Evolutionary conservation across 164 flowering plant species (phyloP).

Genomic region (Vitis riparia): DNA sequence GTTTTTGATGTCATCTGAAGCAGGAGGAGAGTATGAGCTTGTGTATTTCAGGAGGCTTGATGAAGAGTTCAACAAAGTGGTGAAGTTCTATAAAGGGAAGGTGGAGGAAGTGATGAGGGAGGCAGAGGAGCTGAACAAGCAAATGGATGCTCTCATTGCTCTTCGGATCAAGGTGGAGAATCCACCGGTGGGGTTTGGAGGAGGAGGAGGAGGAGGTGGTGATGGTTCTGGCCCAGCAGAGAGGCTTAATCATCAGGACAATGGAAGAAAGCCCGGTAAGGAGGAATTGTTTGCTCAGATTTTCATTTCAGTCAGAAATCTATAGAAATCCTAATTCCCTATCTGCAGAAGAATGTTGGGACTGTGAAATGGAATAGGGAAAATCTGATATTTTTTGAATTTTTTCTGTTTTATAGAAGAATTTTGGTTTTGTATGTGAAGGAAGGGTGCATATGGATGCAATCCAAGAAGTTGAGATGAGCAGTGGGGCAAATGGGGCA

Average conservation of each 20-base stretch:
- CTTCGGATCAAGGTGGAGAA: constrained; percentile 64
- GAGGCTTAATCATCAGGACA: not conserved
- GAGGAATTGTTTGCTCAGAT: not conserved
- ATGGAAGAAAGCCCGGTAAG: constrained; percentile 19
- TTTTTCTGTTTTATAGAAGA: not conserved
- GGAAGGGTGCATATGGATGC: constrained; percentile 37
- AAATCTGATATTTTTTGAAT: not conserved
- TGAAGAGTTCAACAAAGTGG: constrained; percentile 70
- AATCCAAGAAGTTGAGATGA: constrained; percentile 63
- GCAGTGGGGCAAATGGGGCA: constrained; percentile 14
- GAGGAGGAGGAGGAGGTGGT: not conserved
- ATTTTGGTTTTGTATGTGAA: constrained; percentile 13
- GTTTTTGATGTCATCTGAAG: constrained; percentile 50
- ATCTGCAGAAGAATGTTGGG: too few relatives aligned
- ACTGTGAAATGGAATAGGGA: too few relatives aligned
- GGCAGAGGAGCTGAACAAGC: constrained; percentile 59
- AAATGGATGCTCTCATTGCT: constrained; percentile 77
- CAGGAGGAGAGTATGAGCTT: constrained; percentile 59
- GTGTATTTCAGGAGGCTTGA: constrained; percentile 63
- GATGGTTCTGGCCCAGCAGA: not conserved
- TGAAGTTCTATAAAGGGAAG: constrained; percentile 49
- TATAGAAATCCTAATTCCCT: too few relatives aligned
- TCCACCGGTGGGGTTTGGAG: constrained; percentile 20
- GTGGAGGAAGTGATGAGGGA: constrained; percentile 53
- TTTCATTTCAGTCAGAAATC: too few relatives aligned